Evolutionary conservation across 495 filamentous ascomycete genomes (phyloP), one percentile per base, ranked within the genome.

Genomic region (Aspergillus nanangensis): DNA sequence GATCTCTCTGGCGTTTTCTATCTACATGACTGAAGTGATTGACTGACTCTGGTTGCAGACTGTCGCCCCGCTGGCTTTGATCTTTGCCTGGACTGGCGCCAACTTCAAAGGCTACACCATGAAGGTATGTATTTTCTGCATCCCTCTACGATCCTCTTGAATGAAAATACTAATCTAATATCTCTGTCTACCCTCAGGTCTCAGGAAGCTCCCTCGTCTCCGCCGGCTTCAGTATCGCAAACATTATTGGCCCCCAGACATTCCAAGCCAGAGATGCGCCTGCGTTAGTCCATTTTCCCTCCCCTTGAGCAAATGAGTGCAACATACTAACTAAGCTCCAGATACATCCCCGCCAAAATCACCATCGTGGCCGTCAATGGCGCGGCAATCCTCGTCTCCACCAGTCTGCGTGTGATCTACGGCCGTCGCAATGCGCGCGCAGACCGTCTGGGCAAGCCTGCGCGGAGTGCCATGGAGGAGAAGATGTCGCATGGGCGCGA

Each of bases 171-270:
- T n/a, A n/a, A n/a, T n/a, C n/a, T n/a, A n/a, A n/a, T n/a, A n/a
- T n/a, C n/a, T n/a, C n/a, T n/a, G n/a, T n/a, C n/a, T n/a, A n/a
- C n/a, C n/a, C n/a, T n/a, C 14, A 61, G 58, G 59, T 62, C 0
- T 48, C 56, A 14, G 52, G 66, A 62, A 15, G 38, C 10, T 56
- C 70, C 0, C 57, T 75, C 20, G 58, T 74, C 1, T 66, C 74
- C 10, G 67, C 70, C 10, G 67, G 54, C 0, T 78, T 77, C 54
- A 71, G 69, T 32, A 61, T 79, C 10, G 75, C 75, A 0, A 80
- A 80, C 37, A 80, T 81, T 52, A 72, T 80, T n/a, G 78, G 78
- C 0, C 77, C 77, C 9, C 75, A 77, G 46, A 81, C 78, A 0
- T 81, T 81, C 51, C 67, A 70, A 36, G 65, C 68, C 1, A 67